phyloP scores from a whole-genome alignment of 2,329 filamentous ascomycete genomes.

The Sclerotinia nivalis region DNA sequence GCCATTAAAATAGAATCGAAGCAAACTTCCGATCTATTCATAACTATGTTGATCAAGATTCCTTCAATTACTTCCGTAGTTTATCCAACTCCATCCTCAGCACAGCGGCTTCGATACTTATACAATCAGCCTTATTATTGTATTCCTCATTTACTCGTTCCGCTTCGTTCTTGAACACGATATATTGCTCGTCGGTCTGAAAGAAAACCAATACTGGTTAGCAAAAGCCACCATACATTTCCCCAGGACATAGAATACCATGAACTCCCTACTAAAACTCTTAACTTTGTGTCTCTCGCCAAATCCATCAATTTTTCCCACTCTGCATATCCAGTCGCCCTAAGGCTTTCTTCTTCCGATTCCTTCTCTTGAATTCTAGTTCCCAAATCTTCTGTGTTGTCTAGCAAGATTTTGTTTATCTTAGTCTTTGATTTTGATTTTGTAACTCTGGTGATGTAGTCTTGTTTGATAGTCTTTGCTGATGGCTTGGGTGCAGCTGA shows the following conservation, averaged over 20 bases:
- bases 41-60: no score
- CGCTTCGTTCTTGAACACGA: neutral
- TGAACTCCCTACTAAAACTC: no score
- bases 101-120: neutral
- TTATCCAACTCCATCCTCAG: neutral
- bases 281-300: neutral
- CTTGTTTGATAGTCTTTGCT: no score
- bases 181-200: neutral
- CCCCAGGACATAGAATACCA: no score
- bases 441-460: no score
- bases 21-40: no score
- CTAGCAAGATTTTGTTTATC: no score
- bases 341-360: neutral
- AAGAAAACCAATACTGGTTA: no score
- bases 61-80: accelerated
- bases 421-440: no score
- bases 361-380: neutral
- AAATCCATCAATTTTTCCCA: neutral
- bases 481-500: neutral
- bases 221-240: no score
- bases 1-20: no score
- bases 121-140: neutral
- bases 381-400: neutral
- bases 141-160: neutral
- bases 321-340: neutral